phyloP scores from a whole-genome alignment of 2,329 filamentous ascomycete species.

The Peltaster fructicola region DNA sequence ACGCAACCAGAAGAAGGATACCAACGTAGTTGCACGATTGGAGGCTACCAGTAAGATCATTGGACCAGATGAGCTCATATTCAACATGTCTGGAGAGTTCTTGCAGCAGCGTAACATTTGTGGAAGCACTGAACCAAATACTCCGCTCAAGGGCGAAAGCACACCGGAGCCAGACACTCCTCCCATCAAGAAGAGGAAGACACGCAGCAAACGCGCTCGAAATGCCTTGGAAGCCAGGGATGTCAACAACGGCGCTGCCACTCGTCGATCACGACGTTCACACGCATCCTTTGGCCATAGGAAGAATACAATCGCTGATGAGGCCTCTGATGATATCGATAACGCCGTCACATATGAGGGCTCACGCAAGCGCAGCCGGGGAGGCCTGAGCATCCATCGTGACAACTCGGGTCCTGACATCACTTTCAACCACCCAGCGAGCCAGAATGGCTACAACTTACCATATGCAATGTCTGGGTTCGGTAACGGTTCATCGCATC shows the following conservation, averaged over 20 bases:
- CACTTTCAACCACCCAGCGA: slow-evolving; percentile 13
- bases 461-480: slow-evolving; percentile 6
- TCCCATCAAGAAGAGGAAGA: slow-evolving; percentile 6
- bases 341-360: slow-evolving; percentile 17
- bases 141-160: slow-evolving; percentile 16
- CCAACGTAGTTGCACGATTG: slow-evolving; percentile 51
- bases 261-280: slow-evolving; percentile 3
- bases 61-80: slow-evolving; percentile 47
- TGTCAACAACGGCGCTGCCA: slow-evolving; percentile 7
- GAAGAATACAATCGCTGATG: slow-evolving; percentile 17
- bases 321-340: slow-evolving; percentile 12
- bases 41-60: slow-evolving; percentile 46
- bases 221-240: slow-evolving; percentile 12
- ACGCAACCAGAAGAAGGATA: slow-evolving; percentile 62
- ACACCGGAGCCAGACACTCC: slow-evolving; percentile 13
- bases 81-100: slow-evolving; percentile 28
- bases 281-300: slow-evolving; percentile 5
- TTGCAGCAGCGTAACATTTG: slow-evolving; percentile 28
- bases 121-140: slow-evolving; percentile 23
- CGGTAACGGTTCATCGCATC: not conserved
- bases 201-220: slow-evolving; percentile 1
- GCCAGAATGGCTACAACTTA: slow-evolving; percentile 6
- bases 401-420: slow-evolving; percentile 21
- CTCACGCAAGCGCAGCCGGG: slow-evolving; percentile 14
- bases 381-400: slow-evolving; percentile 24